Evolutionary conservation across 148 eudicot genomes (phyloP).

Genomic region (Spergularia bocconei): DNA sequence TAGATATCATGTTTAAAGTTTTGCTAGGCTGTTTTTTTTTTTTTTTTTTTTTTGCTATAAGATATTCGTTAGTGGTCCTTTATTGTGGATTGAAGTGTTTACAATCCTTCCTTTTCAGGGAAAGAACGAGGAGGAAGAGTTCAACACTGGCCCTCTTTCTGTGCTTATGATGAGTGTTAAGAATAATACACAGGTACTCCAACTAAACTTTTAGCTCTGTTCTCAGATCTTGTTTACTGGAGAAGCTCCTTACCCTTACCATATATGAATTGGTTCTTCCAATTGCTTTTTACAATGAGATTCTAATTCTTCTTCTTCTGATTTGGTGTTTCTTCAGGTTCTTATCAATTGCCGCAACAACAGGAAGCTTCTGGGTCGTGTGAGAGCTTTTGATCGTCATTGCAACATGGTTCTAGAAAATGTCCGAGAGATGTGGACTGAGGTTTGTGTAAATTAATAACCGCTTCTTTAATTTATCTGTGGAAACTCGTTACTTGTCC

Average conservation of each 20-base stretch:
- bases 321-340: conserved; percentile 40
- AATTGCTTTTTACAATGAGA: neutral
- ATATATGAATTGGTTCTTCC: neutral
- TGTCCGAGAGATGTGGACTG: conserved; percentile 91
- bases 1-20: neutral
- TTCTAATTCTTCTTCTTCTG: conserved; percentile 1
- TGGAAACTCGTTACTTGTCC: neutral
- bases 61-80: neutral
- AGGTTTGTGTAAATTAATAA: conserved; percentile 40
- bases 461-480: neutral
- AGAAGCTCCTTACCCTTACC: neutral
- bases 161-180: conserved; percentile 90
- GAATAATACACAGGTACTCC: conserved; percentile 79
- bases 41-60: neutral
- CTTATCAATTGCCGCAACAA: conserved; percentile 94
- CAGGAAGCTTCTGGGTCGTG: conserved; percentile 71
- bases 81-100: neutral
- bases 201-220: neutral
- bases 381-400: conserved; percentile 74
- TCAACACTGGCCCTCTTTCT: conserved; percentile 90
- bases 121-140: conserved; percentile 93
- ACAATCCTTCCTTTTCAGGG: conserved; percentile 31
- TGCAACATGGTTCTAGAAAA: conserved; percentile 83
- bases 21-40: neutral
- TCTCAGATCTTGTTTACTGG: neutral